These are phyloP conservation scores for Candolleomyces efflorescens DNA, from an alignment of 768 basidiomycete genomes.

Conservation along the genomic window DNA sequence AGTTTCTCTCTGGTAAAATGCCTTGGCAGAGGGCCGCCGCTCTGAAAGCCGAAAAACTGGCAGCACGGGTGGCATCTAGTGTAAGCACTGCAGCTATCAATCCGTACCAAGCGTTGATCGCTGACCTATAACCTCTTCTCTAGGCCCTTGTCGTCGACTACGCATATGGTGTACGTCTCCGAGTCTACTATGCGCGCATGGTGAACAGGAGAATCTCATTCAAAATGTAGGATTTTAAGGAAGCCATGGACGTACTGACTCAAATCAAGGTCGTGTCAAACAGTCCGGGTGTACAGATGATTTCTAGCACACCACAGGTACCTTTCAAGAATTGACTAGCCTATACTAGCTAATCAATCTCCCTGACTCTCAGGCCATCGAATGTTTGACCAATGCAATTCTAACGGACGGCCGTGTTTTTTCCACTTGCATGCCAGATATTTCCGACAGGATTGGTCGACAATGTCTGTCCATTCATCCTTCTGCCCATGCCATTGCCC, in stretches of 20 bases:
- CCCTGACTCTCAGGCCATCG: neutral
- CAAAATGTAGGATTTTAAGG: neutral
- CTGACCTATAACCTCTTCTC: neutral
- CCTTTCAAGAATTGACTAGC: too few species aligned
- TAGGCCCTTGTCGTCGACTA: neutral
- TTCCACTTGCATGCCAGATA: neutral
- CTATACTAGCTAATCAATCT: neutral
- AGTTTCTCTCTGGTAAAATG: neutral
- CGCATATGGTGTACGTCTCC: conserved; percentile 1
- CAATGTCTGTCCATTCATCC: neutral
- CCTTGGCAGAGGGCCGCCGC: conserved; percentile 1
- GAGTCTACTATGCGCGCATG: neutral
- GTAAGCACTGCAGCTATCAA: neutral
- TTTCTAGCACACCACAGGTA: neutral
- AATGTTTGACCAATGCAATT: neutral
- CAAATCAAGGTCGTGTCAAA: neutral
- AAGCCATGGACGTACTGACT: neutral
- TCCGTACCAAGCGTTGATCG: neutral
- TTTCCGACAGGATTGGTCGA: neutral
- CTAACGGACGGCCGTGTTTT: conserved; percentile 1
- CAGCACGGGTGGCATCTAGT: neutral
- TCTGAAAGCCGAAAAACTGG: neutral
- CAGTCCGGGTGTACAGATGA: neutral
- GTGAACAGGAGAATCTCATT: neutral
- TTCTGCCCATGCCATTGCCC: too few species aligned